Evolutionary conservation across 2,329 filamentous ascomycete species (phyloP).

Genomic region (Claviceps purpurea): DNA sequence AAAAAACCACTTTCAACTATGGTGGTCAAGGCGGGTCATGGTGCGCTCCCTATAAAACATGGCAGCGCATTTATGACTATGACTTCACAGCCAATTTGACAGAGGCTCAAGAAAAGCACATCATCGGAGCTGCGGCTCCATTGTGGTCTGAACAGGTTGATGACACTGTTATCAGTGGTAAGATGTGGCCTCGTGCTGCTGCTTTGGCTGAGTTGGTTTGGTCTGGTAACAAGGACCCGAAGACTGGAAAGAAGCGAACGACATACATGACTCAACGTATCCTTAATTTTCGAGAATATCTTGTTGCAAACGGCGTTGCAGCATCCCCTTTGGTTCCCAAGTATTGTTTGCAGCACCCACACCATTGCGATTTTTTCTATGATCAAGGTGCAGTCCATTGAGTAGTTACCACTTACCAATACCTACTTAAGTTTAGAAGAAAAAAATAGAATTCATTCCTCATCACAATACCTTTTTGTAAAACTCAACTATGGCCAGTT

Average conservation of each 20-base stretch:
- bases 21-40: conserved; percentile 39
- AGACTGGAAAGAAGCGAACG: conserved; percentile 28
- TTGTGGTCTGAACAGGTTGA: conserved; percentile 43
- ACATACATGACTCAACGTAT: conserved; percentile 33
- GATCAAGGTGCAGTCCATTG: conserved; percentile 22
- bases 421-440: too few species aligned
- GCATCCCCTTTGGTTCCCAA: conserved; percentile 40
- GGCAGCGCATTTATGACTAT: conserved; percentile 46
- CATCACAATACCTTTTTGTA: too few species aligned
- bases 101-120: conserved; percentile 28
- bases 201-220: conserved; percentile 41
- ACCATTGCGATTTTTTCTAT: conserved; percentile 41
- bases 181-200: conserved; percentile 43
- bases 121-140: conserved; percentile 37
- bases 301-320: conserved; percentile 38
- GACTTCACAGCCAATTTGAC: conserved; percentile 39
- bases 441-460: too few species aligned
- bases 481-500: too few species aligned
- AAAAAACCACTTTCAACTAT: conserved; percentile 37
- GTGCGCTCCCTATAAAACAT: conserved; percentile 46
- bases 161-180: conserved; percentile 33
- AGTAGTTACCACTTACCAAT: too few species aligned
- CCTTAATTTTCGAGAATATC: conserved; percentile 45
- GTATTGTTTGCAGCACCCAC: conserved; percentile 44
- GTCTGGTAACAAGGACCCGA: conserved; percentile 37